Evolutionary conservation across 2,329 filamentous ascomycete species (phyloP).

Genomic region (Claviceps arundinis): DNA sequence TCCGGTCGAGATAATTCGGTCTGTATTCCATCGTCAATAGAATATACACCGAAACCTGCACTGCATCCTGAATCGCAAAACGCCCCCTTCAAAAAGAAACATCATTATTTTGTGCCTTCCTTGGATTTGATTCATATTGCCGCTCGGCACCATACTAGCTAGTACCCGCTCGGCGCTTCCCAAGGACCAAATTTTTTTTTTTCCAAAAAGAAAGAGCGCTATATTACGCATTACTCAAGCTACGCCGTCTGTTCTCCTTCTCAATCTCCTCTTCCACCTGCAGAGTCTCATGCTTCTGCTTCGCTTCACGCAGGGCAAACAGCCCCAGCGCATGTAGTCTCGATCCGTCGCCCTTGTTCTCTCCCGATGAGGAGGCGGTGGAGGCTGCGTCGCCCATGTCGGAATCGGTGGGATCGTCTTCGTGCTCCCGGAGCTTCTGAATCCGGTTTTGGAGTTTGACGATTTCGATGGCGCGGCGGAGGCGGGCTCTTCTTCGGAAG

Average conservation of each 20-base stretch:
- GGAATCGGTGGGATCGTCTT: slow-evolving; percentile 67
- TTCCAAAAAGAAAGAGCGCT: neutral
- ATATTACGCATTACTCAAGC: slow-evolving; percentile 11
- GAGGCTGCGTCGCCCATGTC: slow-evolving; percentile 48
- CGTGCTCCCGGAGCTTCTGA: slow-evolving; percentile 83
- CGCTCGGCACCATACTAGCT: no score
- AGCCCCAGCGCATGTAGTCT: slow-evolving; percentile 8
- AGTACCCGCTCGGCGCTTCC: no score
- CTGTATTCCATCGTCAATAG: no score
- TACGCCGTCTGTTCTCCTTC: slow-evolving; percentile 31
- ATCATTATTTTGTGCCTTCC: no score
- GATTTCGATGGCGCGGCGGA: slow-evolving; percentile 87
- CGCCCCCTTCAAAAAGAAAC: no score
- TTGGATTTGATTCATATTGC: no score
- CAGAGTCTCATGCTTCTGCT: slow-evolving; percentile 67
- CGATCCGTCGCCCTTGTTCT: slow-evolving; percentile 4
- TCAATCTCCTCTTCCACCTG: slow-evolving; percentile 48
- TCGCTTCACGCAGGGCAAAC: slow-evolving; percentile 14
- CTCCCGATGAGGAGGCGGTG: slow-evolving; percentile 32
- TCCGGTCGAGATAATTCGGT: no score
- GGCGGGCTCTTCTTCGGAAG: slow-evolving; percentile 81
- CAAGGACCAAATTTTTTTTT: no score
- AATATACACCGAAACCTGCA: no score
- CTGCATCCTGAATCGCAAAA: no score
- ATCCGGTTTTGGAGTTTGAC: slow-evolving; percentile 95